Evolutionary conservation across 164 flowering plant genomes (phyloP).

Genomic region (Dillenia suffruticosa): DNA sequence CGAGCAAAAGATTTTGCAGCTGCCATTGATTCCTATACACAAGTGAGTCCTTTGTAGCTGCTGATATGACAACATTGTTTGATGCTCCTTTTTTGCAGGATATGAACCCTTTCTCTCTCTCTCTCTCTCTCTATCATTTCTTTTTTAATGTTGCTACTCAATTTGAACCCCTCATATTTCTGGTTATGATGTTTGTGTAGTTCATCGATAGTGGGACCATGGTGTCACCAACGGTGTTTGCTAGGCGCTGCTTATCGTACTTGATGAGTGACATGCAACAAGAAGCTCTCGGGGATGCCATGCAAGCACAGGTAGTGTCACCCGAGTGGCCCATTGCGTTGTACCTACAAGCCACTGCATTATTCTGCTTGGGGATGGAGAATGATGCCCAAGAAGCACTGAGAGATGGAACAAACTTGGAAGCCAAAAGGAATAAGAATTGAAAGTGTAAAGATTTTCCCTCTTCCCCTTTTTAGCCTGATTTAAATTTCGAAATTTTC

Average conservation of each 20-base stretch:
- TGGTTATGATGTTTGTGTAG: conserved; percentile 23
- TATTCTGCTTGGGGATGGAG: conserved; percentile 85
- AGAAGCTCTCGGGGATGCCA: conserved; percentile 85
- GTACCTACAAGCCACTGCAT: conserved; percentile 77
- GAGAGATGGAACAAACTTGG: conserved; percentile 68
- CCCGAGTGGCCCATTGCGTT: conserved; percentile 89
- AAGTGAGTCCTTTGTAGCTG: conserved; percentile 27
- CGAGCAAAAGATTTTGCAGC: conserved; percentile 69
- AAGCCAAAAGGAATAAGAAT: conserved; percentile 55
- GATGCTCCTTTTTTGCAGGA: too few species aligned
- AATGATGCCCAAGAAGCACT: conserved; percentile 75
- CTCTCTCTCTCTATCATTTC: neutral
- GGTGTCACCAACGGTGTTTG: conserved; percentile 85
- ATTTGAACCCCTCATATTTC: too few species aligned
- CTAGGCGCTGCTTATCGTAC: conserved; percentile 75
- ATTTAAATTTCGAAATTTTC: neutral
- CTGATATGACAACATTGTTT: too few species aligned
- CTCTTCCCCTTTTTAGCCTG: conserved; percentile 5
- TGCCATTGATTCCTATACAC: conserved; percentile 76
- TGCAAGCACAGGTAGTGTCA: conserved; percentile 80
- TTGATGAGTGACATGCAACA: conserved; percentile 76
- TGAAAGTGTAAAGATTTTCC: conserved; percentile 45
- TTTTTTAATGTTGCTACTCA: too few species aligned
- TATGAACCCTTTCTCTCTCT: too few species aligned
- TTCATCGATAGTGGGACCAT: conserved; percentile 85